Evolutionary conservation across 495 filamentous ascomycete species (phyloP).

Genomic region (Echria macrotheca): DNA sequence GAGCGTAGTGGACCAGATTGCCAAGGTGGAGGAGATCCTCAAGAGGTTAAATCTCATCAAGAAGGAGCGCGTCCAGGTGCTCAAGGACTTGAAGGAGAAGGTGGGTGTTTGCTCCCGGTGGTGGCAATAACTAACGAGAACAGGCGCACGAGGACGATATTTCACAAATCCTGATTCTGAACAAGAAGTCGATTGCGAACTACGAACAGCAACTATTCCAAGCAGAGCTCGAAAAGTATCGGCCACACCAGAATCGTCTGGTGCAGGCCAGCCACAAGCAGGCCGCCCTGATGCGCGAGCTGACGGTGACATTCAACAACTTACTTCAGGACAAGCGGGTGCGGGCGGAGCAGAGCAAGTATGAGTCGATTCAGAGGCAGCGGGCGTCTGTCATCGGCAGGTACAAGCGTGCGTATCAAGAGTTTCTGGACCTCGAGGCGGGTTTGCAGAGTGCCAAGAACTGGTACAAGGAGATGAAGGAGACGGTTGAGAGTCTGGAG

Average conservation of each 20-base stretch:
- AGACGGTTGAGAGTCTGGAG: conserved; percentile 88
- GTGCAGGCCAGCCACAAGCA: conserved; percentile 94
- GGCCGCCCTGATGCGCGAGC: conserved; percentile 85
- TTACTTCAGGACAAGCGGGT: conserved; percentile 93
- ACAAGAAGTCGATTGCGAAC: conserved; percentile 88
- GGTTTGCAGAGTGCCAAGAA: conserved; percentile 79
- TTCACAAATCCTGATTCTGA: conserved; percentile 91
- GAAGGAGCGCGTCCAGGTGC: conserved; percentile 78
- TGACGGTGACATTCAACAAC: conserved; percentile 80
- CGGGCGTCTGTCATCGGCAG: conserved; percentile 72
- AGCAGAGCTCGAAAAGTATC: conserved; percentile 91
- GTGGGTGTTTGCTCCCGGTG: conserved; percentile 41
- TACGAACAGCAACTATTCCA: conserved; percentile 89
- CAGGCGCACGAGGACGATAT: conserved; percentile 96
- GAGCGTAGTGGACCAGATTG: conserved; percentile 85
- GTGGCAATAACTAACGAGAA: conserved; percentile 23
- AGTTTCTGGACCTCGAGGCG: conserved; percentile 84
- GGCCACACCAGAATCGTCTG: conserved; percentile 84
- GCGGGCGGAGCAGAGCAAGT: conserved; percentile 87
- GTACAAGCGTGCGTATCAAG: conserved; percentile 89
- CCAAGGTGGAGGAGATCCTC: conserved; percentile 81
- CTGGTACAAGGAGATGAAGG: conserved; percentile 93
- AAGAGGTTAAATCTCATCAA: conserved; percentile 90
- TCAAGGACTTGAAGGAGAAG: conserved; percentile 97
- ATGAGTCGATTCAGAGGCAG: conserved; percentile 81